Base-by-base conservation (phyloP, 2,329 filamentous ascomycete species). In the Apiospora aurea region DNA sequence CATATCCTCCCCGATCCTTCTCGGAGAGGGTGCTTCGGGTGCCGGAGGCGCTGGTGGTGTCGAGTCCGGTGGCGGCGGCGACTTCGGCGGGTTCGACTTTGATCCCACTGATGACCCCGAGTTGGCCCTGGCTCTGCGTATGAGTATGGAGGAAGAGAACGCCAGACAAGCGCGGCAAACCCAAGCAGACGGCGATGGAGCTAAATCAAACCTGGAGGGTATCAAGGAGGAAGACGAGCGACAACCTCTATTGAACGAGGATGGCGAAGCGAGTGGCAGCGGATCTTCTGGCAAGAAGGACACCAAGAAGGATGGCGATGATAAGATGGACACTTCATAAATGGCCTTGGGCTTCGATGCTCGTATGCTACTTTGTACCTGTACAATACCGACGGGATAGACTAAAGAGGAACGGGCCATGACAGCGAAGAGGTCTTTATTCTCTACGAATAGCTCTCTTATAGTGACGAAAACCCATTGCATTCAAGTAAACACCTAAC, bases 61-160 rank as follows among this genome's bases (percentile, higher is more conserved):
- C 70, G 87, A 86, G 57, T 88, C 86, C 72, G 91, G 89, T 70
- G 85, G 87, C 69, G 91, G 88, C 76, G 89, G 88, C 71, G 90
- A 92, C 74, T 97, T 94, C 75, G 82, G 81, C 78, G 93, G 95
- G 77, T 97, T 97, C 80, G 94, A 94, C 75, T 94, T 97, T 76
- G 96, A 98, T 82, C 95, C 96, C 18, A 93, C 92, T 70, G 89
- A 95, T 79, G 96, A 99, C 80, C 96, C 96, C 4, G 96, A 99
- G 82, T 86, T 99, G 79, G 96, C 96, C 29, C 90, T 99, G 77
- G 96, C 96, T 70, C 86, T 99, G 81, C 92, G 96, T 75, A 97
- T 99, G 94, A 97, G 94, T 83, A 94, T 97, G 89, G 96, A 99
- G 82, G 96, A 99, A 81, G 96, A 99, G 84, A 97, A 97, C 86